Base-by-base conservation (phyloP, 345 rosid genomes). In the Populus nigra region DNA sequence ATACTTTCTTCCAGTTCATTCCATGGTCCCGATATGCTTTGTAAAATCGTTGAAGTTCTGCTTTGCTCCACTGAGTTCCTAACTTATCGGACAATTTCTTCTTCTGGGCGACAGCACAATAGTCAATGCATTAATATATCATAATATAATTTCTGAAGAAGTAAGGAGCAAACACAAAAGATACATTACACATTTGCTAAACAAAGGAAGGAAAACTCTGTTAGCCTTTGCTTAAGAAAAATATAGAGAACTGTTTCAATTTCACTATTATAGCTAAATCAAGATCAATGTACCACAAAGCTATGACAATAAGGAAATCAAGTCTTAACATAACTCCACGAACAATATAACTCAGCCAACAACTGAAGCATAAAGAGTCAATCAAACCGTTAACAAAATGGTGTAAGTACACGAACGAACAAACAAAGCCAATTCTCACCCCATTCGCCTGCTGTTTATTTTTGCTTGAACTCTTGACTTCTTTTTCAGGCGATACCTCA, bases 401-500 rank as follows among this genome's bases (percentile, higher is more conserved):
- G 69, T 16, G 69, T 31, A 7, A 16, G 69, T 35, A 33, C n/a
- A 35, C 4, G 6, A 69, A 35, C 4, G 6, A 69, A 49, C 67
- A 31, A 71, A 76, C 22, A 11, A 72, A 63, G 15, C 35, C 57
- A 77, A 69, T n/a, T 76, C 94, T 87, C 76, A 93, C 98, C 89
- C 90, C 74, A 45, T 38, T 68, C 35, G 16, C 63, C 68, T 5
- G 88, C 59, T 78, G 89, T 81, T 87, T 89, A 71, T 73, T 85
- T 78, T 85, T 93, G 74, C 81, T 88, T 31, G 95, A 87, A 73
- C 73, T 90, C 47, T 86, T 84, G 33, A 66, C 86, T 79, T 87
- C 90, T 77, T 90, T 93, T 41, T 82, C 89, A 22, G 95, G 94
- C 16, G 94, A 90, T 27, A 79, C 79, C 80, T 94, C 98, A 83